These are phyloP conservation scores for Kazachstania psychrophila DNA, from an alignment of 805 yeast species.

Conservation along the genomic window DNA sequence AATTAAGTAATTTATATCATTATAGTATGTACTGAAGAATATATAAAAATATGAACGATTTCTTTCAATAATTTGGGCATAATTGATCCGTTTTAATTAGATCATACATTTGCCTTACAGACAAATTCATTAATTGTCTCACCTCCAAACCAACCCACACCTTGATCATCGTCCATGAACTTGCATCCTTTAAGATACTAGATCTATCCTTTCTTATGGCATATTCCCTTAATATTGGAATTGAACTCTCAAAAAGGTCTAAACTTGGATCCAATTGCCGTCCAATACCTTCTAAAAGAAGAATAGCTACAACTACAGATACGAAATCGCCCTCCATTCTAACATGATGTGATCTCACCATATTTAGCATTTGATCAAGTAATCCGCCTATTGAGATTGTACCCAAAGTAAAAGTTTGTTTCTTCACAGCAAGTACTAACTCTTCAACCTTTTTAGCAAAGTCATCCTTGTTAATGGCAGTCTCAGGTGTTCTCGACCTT, in stretches of 20 bases:
- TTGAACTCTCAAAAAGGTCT: constrained; percentile 86
- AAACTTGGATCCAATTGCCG: constrained; percentile 86
- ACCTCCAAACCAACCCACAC: constrained; percentile 89
- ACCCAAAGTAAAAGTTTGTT: constrained; percentile 86
- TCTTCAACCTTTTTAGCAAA: constrained; percentile 83
- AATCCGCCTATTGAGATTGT: constrained; percentile 87
- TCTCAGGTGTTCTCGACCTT: constrained; percentile 88
- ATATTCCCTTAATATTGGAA: constrained; percentile 76
- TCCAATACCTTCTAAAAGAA: constrained; percentile 90
- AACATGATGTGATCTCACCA: constrained; percentile 93
- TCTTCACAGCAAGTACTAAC: constrained; percentile 70
- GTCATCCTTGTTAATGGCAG: constrained; percentile 73
- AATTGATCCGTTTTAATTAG: constrained; percentile 56
- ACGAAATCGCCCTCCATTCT: constrained; percentile 96
- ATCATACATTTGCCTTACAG: constrained; percentile 58
- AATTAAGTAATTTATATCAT: not conserved
- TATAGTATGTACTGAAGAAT: too few species aligned
- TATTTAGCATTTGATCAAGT: constrained; percentile 71
- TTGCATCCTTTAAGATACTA: constrained; percentile 43
- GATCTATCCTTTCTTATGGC: constrained; percentile 58
- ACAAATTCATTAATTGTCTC: constrained; percentile 74
- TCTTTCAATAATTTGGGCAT: constrained; percentile 48
- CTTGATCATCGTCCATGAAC: constrained; percentile 70
- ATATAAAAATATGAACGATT: not conserved
- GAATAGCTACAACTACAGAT: constrained; percentile 87